Evolutionary conservation across 202 grass and related monocot species (phyloP).

Genomic region (Setaria viridis): DNA sequence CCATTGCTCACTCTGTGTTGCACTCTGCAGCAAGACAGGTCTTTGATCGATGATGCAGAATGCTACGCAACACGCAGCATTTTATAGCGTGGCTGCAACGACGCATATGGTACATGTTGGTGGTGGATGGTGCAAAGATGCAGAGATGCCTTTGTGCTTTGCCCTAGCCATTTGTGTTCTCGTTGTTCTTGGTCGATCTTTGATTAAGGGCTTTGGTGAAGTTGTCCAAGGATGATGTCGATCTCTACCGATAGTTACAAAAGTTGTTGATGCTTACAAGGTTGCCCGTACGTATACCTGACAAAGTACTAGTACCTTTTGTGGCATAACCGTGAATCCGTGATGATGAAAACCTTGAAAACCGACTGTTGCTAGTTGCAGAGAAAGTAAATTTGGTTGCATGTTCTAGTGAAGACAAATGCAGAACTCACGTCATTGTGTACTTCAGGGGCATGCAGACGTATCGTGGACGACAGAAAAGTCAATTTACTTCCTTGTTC

Average conservation of each 20-base stretch:
- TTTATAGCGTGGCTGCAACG: neutral
- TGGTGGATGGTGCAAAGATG: conserved; percentile 23
- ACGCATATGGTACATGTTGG: neutral
- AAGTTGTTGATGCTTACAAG: conserved; percentile 10
- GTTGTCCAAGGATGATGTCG: neutral
- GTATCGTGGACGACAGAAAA: neutral
- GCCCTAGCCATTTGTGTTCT: neutral
- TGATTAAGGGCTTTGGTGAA: neutral
- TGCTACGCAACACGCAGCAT: neutral
- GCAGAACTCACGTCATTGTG: neutral
- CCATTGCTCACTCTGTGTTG: neutral
- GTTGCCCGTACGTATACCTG: neutral
- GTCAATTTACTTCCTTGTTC: neutral
- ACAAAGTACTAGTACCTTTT: neutral
- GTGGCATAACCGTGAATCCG: neutral
- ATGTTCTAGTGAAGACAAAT: neutral
- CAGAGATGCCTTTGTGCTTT: neutral
- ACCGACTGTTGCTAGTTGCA: neutral
- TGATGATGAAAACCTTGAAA: neutral
- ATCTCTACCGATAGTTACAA: neutral
- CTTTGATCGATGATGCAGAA: neutral
- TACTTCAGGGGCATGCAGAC: neutral
- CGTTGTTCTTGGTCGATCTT: neutral
- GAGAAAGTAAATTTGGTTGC: neutral
- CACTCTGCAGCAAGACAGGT: no score